Evolutionary conservation across 352 stramenopile genomes (phyloP).

Genomic region (Globisporangium ultimum): DNA sequence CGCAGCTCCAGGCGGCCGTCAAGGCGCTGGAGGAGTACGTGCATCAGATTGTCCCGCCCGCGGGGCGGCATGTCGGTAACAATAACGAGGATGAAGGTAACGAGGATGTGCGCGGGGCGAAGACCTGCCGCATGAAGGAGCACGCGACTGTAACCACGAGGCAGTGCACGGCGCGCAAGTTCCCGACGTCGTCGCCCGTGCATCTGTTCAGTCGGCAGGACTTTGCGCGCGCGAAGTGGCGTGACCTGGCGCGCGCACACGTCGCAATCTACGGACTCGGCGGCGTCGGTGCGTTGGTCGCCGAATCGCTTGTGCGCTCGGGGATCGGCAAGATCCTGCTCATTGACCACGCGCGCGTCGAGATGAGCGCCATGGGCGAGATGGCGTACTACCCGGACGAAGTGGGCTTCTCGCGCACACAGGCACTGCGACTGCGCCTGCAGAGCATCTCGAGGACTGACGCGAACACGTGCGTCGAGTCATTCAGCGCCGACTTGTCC

Average conservation of each 20-base stretch:
- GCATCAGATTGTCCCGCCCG: slow-evolving; percentile 15
- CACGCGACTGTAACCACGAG: not conserved
- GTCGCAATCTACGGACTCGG: slow-evolving; percentile 32
- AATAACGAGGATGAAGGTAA: not conserved
- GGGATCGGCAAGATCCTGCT: slow-evolving; percentile 33
- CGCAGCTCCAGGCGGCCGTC: slow-evolving; percentile 34
- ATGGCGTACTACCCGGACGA: slow-evolving; percentile 27
- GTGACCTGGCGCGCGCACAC: slow-evolving; percentile 19
- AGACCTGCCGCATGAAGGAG: not conserved
- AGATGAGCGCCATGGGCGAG: slow-evolving; percentile 22
- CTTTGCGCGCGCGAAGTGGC: slow-evolving; percentile 20
- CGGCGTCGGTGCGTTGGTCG: slow-evolving; percentile 21
- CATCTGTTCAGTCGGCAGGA: slow-evolving; percentile 28
- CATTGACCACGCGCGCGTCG: slow-evolving; percentile 26
- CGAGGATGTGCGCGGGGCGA: not conserved
- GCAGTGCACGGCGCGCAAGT: slow-evolving; percentile 5
- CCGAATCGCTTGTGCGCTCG: slow-evolving; percentile 29
- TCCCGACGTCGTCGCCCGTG: slow-evolving; percentile 14
- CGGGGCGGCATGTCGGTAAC: not conserved
- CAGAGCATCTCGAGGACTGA: slow-evolving; percentile 20
- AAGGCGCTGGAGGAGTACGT: slow-evolving; percentile 36
- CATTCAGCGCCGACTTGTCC: slow-evolving; percentile 23
- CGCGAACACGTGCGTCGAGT: slow-evolving; percentile 20
- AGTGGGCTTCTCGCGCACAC: slow-evolving; percentile 27
- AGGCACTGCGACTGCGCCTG: slow-evolving; percentile 33